Conservation (phyloP, 345 rosid species). For the Clausena lansium region DNA sequence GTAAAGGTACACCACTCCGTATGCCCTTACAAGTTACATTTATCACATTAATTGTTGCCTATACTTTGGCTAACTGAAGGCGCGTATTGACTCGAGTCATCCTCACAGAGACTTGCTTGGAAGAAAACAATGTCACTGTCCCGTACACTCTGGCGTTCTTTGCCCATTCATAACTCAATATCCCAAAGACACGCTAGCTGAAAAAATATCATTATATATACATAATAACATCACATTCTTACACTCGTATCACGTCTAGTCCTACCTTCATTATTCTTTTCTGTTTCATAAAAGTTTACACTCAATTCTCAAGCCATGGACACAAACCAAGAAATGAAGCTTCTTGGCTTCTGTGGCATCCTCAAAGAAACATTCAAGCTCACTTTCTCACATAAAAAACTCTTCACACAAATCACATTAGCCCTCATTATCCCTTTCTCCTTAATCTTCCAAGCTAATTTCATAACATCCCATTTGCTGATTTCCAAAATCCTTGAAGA, state of each 20-base stretch:
- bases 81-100: not conserved
- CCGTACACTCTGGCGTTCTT: not conserved
- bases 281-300: not conserved
- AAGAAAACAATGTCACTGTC: not conserved
- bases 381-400: conserved; percentile 38
- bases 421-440: conserved; percentile 52
- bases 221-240: not conserved
- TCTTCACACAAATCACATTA: conserved; percentile 44
- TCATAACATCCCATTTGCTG: conserved; percentile 27
- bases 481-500: conserved; percentile 18
- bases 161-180: too few species aligned
- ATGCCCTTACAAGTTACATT: too few species aligned
- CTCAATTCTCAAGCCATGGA: conserved; percentile 30
- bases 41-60: not conserved
- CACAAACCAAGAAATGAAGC: conserved; percentile 44
- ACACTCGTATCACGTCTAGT: too few species aligned
- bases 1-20: too few species aligned
- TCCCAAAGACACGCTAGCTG: not conserved
- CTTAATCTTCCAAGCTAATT: conserved; percentile 41
- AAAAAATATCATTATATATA: not conserved
- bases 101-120: not conserved
- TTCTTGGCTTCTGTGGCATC: conserved; percentile 39
- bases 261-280: not conserved
- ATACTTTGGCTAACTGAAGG: not conserved
- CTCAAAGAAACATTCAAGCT: conserved; percentile 40